These are phyloP conservation scores for Lodderomyces margitis DNA, from an alignment of 1,139 yeast species.

Conservation along the genomic window DNA sequence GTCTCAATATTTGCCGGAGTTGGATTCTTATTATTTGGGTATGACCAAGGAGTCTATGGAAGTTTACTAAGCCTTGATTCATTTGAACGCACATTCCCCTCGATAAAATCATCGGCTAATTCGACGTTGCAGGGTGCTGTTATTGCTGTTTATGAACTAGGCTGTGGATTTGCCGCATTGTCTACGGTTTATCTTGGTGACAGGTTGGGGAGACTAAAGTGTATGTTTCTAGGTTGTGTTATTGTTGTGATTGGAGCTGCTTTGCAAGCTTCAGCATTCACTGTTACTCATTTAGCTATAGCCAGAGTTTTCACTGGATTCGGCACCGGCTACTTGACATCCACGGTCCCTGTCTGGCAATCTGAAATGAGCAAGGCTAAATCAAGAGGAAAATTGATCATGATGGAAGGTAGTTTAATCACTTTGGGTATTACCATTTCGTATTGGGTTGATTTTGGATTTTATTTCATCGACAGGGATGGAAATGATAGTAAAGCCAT, in stretches of 20 bases:
- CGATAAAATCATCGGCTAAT: slow-evolving; percentile 20
- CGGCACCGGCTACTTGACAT: slow-evolving; percentile 39
- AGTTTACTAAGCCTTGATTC: slow-evolving; percentile 38
- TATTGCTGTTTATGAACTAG: slow-evolving; percentile 38
- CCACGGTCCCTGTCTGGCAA: slow-evolving; percentile 41
- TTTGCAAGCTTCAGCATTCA: slow-evolving; percentile 33
- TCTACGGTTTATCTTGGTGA: slow-evolving; percentile 37
- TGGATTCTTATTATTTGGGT: slow-evolving; percentile 41
- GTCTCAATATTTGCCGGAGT: slow-evolving; percentile 31
- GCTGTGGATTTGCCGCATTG: slow-evolving; percentile 35
- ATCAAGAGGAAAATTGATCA: slow-evolving; percentile 34
- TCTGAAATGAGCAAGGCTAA: slow-evolving; percentile 37
- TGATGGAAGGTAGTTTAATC: slow-evolving; percentile 38
- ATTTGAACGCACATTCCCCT: slow-evolving; percentile 39
- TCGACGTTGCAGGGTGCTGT: slow-evolving; percentile 33
- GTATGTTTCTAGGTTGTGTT: slow-evolving; percentile 30
- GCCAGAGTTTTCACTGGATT: slow-evolving; percentile 41
- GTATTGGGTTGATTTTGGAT: slow-evolving; percentile 47
- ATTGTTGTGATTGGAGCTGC: slow-evolving; percentile 38
- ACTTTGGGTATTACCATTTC: slow-evolving; percentile 41
- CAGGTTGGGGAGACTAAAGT: slow-evolving; percentile 31
- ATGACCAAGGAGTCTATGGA: slow-evolving; percentile 53
- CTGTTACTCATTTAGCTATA: slow-evolving; percentile 33
- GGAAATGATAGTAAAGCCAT: slow-evolving; percentile 18
- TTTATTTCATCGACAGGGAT: slow-evolving; percentile 27